These are phyloP conservation scores for Blakeslea trispora DNA, from an alignment of 371 early-diverging fungal genomes.

Conservation along the genomic window DNA sequence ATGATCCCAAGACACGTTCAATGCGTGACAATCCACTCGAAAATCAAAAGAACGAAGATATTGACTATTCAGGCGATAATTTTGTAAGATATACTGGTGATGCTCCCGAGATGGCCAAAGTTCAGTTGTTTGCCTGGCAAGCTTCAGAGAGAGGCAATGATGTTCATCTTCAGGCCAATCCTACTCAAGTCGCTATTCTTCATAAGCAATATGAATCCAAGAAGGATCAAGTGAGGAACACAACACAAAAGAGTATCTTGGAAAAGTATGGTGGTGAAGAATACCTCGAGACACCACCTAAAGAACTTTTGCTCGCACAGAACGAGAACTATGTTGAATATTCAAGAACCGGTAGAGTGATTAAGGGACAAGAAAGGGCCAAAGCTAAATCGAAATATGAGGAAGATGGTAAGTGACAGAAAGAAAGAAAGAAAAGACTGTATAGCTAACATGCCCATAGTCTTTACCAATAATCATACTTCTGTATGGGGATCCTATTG, in stretches of 20 bases:
- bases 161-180: conserved; percentile 92
- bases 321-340: conserved; percentile 96
- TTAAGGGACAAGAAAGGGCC: conserved; percentile 83
- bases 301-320: conserved; percentile 85
- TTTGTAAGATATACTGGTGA: conserved; percentile 90
- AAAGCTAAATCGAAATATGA: conserved; percentile 83
- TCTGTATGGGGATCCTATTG: conserved; percentile 95
- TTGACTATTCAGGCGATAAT: conserved; percentile 88
- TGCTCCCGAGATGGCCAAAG: conserved; percentile 75
- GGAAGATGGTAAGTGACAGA: conserved; percentile 88
- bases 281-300: conserved; percentile 86
- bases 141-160: conserved; percentile 82
- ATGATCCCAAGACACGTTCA: conserved; percentile 98
- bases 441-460: too few species aligned
- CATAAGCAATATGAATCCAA: conserved; percentile 85
- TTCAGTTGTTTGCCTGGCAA: conserved; percentile 94
- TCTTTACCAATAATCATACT: conserved; percentile 81
- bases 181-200: conserved; percentile 89
- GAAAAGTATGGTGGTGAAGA: conserved; percentile 94
- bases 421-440: too few species aligned
- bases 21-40: conserved; percentile 95
- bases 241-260: conserved; percentile 75
- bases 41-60: conserved; percentile 61
- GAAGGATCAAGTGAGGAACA: conserved; percentile 76
- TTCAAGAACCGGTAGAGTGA: conserved; percentile 87